Conservation (phyloP, 768 basidiomycete species). For the Paxillus involutus region DNA sequence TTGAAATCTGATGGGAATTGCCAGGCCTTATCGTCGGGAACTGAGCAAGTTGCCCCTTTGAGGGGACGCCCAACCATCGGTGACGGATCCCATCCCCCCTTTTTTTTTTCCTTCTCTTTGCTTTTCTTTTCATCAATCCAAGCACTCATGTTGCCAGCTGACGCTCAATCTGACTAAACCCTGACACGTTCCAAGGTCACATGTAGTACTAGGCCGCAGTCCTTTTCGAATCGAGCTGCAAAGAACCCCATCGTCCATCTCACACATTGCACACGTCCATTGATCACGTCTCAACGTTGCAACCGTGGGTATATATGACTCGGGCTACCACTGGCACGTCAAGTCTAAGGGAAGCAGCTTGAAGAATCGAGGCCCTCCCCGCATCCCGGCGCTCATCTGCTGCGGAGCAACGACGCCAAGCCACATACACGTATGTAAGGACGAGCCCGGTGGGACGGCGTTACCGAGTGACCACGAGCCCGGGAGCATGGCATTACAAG, state of each 20-base stretch:
- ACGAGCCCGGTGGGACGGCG: too few species aligned
- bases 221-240: background rate
- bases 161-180: constrained; percentile 7
- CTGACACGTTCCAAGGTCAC: constrained; percentile 18
- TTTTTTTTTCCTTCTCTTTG: too few species aligned
- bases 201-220: background rate
- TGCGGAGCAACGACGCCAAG: background rate
- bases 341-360: too few species aligned
- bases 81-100: too few species aligned
- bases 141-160: background rate
- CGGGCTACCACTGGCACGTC: too few species aligned
- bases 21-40: constrained; percentile 14
- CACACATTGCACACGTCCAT: too few species aligned
- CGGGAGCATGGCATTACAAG: background rate
- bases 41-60: constrained; percentile 10
- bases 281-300: too few species aligned
- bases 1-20: constrained; percentile 17
- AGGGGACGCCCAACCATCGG: constrained; percentile 4
- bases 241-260: background rate
- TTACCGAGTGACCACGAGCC: background rate
- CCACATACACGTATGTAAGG: constrained; percentile 14
- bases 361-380: too few species aligned
- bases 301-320: too few species aligned
- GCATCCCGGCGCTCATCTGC: too few species aligned
- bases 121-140: background rate